These are phyloP conservation scores for Agrocybe praecox DNA, from an alignment of 768 basidiomycete genomes.

Conservation along the genomic window DNA sequence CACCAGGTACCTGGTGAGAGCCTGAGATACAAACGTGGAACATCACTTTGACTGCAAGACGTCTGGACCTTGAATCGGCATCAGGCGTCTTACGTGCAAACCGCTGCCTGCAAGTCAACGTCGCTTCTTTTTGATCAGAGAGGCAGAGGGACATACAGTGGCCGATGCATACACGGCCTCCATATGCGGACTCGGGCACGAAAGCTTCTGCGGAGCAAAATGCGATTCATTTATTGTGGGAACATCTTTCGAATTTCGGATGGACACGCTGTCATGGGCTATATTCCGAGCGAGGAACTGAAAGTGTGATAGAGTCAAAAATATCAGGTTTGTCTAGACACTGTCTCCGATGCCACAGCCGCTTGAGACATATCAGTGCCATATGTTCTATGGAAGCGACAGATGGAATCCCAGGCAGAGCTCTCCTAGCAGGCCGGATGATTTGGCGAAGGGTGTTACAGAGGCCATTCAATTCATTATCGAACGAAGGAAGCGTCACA, in stretches of 20 bases:
- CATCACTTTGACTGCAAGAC: slow-evolving; percentile 2
- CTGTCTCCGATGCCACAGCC: slow-evolving; percentile 15
- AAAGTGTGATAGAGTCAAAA: slow-evolving; percentile 9
- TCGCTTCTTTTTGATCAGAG: slow-evolving; percentile 17
- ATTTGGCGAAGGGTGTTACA: background rate
- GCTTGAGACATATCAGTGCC: slow-evolving; percentile 14
- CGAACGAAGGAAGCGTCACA: background rate
- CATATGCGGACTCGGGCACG: slow-evolving; percentile 10
- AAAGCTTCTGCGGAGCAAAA: slow-evolving; percentile 21
- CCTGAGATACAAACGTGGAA: slow-evolving; percentile 12
- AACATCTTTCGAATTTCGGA: slow-evolving; percentile 16
- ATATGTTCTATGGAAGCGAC: slow-evolving; percentile 14
- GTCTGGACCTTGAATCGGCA: slow-evolving; percentile 14
- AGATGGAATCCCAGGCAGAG: slow-evolving; percentile 14
- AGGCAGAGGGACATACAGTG: slow-evolving; percentile 10
- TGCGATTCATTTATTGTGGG: slow-evolving; percentile 15
- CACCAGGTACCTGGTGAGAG: slow-evolving; percentile 12
- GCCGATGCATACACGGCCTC: slow-evolving; percentile 13
- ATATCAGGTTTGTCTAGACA: slow-evolving; percentile 11
- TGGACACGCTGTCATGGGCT: slow-evolving; percentile 19
- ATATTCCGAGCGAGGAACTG: slow-evolving; percentile 11
- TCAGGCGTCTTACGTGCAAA: slow-evolving; percentile 17
- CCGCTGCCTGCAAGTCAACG: slow-evolving; percentile 1
- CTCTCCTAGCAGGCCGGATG: slow-evolving; percentile 13
- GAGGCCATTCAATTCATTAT: too few species aligned